phyloP scores from a whole-genome alignment of 2,329 filamentous ascomycete species.

The Microcera coccophila region DNA sequence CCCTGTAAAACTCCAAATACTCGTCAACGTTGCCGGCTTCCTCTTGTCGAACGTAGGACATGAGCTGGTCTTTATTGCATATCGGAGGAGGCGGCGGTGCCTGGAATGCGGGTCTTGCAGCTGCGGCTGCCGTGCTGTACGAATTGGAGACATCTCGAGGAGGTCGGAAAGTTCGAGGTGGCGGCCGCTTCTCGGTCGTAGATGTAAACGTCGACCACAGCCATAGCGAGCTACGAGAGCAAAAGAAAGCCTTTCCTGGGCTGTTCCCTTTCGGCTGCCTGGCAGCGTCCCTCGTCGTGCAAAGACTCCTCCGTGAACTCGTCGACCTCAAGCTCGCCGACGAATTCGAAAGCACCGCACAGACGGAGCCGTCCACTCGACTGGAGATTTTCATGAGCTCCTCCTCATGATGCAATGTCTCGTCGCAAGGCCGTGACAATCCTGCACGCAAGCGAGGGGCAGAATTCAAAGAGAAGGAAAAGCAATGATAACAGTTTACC shows the following conservation, averaged over 20 bases:
- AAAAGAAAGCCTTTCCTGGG: constrained; percentile 19
- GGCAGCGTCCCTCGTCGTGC: constrained; percentile 16
- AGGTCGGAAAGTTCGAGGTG: constrained; percentile 9
- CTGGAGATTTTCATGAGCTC: constrained; percentile 58
- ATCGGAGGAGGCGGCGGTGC: constrained; percentile 6
- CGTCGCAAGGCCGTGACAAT: constrained; percentile 11
- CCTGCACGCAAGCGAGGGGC: constrained; percentile 4
- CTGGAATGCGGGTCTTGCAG: constrained; percentile 12
- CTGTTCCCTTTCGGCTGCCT: constrained; percentile 13
- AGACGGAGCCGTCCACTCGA: constrained; percentile 58
- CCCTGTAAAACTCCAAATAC: constrained; percentile 48
- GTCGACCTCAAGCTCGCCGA: constrained; percentile 28
- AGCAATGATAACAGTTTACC: constrained; percentile 11
- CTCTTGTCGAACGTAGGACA: constrained; percentile 51
- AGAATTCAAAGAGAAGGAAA: neutral
- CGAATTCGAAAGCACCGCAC: constrained; percentile 49
- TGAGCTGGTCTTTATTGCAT: constrained; percentile 42
- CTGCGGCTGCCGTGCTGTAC: constrained; percentile 26
- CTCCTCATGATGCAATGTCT: constrained; percentile 44
- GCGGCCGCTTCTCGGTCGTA: constrained; percentile 16
- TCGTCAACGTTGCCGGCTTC: constrained; percentile 48
- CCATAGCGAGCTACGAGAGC: constrained; percentile 36
- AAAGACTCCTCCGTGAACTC: constrained; percentile 26
- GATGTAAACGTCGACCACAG: constrained; percentile 40
- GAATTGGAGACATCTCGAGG: constrained; percentile 18